These are phyloP conservation scores for Diaporthe nobilis DNA, from an alignment of 2,329 filamentous ascomycete species.

Conservation along the genomic window DNA sequence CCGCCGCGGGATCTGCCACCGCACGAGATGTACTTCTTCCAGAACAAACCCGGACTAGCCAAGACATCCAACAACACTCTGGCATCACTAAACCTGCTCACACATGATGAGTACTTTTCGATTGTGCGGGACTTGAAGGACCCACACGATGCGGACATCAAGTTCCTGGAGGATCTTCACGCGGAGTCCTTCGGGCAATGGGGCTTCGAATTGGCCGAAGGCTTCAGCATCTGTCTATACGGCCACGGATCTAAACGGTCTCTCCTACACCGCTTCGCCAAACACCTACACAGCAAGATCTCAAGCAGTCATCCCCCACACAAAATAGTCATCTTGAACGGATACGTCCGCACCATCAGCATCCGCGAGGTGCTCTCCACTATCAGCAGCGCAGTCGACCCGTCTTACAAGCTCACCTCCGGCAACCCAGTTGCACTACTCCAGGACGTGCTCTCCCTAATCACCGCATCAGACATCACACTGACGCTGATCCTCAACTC, in stretches of 20 bases:
- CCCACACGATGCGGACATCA: constrained; percentile 77
- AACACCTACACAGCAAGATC: constrained; percentile 70
- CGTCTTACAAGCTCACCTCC: constrained; percentile 63
- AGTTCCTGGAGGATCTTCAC: constrained; percentile 82
- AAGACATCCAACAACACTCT: constrained; percentile 93
- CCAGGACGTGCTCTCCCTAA: constrained; percentile 73
- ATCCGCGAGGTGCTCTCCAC: constrained; percentile 79
- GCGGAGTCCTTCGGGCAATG: constrained; percentile 89
- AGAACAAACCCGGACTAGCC: constrained; percentile 84
- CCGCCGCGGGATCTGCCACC: constrained; percentile 86
- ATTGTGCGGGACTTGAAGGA: constrained; percentile 75
- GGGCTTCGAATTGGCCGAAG: constrained; percentile 88
- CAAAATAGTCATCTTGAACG: constrained; percentile 88
- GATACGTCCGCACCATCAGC: constrained; percentile 78
- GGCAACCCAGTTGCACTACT: constrained; percentile 79
- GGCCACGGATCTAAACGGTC: constrained; percentile 91
- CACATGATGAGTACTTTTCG: constrained; percentile 92
- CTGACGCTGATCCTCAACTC: constrained; percentile 87
- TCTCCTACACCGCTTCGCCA: constrained; percentile 82
- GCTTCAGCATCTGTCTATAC: constrained; percentile 91
- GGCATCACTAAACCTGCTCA: constrained; percentile 80
- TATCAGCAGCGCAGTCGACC: constrained; percentile 74
- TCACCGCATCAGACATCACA: constrained; percentile 64
- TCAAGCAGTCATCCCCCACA: constrained; percentile 57
- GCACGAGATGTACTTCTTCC: constrained; percentile 93